phyloP scores from a whole-genome alignment of 306 rosid species.

The Dryas drummondii region DNA sequence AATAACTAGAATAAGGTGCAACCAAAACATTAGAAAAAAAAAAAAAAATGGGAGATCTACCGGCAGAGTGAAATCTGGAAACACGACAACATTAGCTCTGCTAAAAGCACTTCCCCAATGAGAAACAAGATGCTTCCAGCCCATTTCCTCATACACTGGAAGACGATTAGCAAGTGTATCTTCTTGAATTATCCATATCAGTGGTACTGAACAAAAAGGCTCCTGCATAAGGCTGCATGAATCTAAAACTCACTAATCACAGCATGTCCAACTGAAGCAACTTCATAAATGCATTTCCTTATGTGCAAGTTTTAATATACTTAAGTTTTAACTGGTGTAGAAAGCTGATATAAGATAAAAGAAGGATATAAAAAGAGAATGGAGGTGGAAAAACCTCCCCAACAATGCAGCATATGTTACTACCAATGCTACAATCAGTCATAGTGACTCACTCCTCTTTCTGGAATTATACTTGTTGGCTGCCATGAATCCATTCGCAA shows the following conservation, averaged over 20 bases:
- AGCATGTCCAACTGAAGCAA: constrained; percentile 45
- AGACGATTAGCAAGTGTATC: constrained; percentile 81
- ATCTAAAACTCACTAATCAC: constrained; percentile 75
- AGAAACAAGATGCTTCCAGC: constrained; percentile 69
- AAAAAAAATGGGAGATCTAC: constrained; percentile 41
- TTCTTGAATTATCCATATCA: constrained; percentile 95
- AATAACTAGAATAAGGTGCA: constrained; percentile 19
- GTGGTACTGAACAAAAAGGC: constrained; percentile 89
- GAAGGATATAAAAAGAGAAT: not conserved
- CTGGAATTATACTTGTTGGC: not conserved
- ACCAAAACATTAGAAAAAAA: not conserved
- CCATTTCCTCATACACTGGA: constrained; percentile 65
- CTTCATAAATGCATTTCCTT: not conserved
- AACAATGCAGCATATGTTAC: not conserved
- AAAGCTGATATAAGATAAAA: not conserved
- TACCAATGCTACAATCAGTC: not conserved
- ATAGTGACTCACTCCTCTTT: not conserved
- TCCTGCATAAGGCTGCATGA: constrained; percentile 99
- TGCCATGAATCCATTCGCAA: not conserved
- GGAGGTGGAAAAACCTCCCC: too few relatives aligned
- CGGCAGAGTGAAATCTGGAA: constrained; percentile 90
- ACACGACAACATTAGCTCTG: constrained; percentile 79
- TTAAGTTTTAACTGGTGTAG: not conserved
- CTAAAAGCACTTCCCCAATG: constrained; percentile 79
- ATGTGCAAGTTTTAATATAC: not conserved